phyloP scores from a whole-genome alignment of 2,329 filamentous ascomycete genomes.

The Fusarium sp. region DNA sequence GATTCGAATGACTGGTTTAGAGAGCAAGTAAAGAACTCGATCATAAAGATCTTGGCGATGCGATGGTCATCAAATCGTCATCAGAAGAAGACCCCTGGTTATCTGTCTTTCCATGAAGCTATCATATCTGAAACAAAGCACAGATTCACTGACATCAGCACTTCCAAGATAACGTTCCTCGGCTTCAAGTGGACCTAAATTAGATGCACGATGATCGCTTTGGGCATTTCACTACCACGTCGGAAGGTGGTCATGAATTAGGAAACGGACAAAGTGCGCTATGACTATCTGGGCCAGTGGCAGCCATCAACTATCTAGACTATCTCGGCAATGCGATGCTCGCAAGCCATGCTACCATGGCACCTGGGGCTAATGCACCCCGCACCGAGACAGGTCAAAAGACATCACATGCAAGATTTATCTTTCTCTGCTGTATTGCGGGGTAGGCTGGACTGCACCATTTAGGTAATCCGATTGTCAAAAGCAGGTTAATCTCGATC shows the following conservation, averaged over 20 bases:
- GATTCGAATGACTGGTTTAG: constrained; percentile 2
- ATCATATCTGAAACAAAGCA: background rate
- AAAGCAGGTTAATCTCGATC: background rate
- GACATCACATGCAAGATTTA: constrained; percentile 15
- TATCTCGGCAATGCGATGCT: constrained; percentile 21
- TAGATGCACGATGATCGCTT: constrained; percentile 3
- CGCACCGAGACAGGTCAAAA: constrained; percentile 12
- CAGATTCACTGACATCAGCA: background rate
- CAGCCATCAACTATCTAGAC: background rate
- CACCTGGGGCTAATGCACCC: constrained; percentile 33
- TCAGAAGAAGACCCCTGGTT: background rate
- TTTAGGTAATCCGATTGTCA: background rate
- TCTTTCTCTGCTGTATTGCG: constrained; percentile 9
- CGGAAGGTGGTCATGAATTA: constrained; percentile 39
- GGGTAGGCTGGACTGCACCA: background rate
- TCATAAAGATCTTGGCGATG: constrained; percentile 5
- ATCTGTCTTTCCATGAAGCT: constrained; percentile 5
- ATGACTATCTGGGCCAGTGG: background rate
- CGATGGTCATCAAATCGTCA: too few species aligned
- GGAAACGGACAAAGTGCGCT: constrained; percentile 11
- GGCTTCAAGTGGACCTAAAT: background rate
- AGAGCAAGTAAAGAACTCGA: background rate
- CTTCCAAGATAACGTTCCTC: background rate
- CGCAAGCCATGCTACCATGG: constrained; percentile 24
- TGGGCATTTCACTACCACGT: constrained; percentile 2